These are phyloP conservation scores for Ogataea methylovora DNA, from an alignment of 805 yeast species.

Conservation along the genomic window DNA sequence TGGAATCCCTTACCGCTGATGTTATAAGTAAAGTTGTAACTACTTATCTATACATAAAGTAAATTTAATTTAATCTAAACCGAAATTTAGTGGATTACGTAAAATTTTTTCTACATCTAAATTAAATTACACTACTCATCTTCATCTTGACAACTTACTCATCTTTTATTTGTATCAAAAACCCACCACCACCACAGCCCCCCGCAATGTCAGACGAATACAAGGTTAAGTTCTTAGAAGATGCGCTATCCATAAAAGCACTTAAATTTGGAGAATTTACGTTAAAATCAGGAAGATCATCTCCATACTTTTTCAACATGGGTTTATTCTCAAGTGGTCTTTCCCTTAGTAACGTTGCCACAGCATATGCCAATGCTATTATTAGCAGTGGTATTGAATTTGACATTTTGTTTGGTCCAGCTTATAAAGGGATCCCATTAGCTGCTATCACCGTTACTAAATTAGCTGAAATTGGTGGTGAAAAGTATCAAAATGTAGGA, in stretches of 20 bases:
- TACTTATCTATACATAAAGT: too few species aligned
- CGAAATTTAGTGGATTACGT: too few species aligned
- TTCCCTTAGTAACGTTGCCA: slow-evolving; percentile 71
- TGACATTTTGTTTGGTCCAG: slow-evolving; percentile 93
- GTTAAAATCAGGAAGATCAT: slow-evolving; percentile 81
- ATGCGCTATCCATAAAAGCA: slow-evolving; percentile 77
- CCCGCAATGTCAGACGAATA: slow-evolving; percentile 9
- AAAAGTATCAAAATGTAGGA: slow-evolving; percentile 61
- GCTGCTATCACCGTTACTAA: slow-evolving; percentile 92
- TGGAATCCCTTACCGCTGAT: too few species aligned
- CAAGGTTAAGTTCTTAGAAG: slow-evolving; percentile 53
- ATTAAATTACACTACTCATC: too few species aligned
- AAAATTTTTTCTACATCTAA: too few species aligned
- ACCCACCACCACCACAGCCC: too few species aligned
- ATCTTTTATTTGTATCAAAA: too few species aligned
- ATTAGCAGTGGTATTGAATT: slow-evolving; percentile 75
- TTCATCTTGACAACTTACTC: too few species aligned
- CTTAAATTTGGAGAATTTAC: slow-evolving; percentile 85
- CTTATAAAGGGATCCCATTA: slow-evolving; percentile 94
- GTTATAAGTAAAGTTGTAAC: too few species aligned
- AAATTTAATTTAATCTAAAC: too few species aligned
- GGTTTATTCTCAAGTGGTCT: slow-evolving; percentile 85
- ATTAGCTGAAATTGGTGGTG: slow-evolving; percentile 84
- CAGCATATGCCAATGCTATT: slow-evolving; percentile 84
- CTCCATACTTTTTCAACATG: slow-evolving; percentile 95